A percentile compares a stretch with the other conserved stretches of the same genome.
Conservation (phyloP, 257 asterid species). For the Nicotiana undulata region DNA sequence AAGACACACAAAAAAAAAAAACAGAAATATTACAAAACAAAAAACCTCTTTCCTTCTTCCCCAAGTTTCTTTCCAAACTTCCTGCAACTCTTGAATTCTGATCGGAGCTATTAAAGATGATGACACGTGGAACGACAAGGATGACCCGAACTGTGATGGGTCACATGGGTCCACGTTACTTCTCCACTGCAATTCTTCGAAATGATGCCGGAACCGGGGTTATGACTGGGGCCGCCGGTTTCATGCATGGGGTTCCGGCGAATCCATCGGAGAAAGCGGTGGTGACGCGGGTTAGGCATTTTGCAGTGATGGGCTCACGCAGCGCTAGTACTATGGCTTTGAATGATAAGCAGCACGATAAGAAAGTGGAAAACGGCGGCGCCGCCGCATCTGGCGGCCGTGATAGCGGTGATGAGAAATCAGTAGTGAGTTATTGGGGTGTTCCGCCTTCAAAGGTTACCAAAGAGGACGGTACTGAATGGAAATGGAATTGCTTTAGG, state of each 20-base stretch:
- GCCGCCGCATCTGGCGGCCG: conserved; percentile 13
- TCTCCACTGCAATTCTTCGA: conserved; percentile 27
- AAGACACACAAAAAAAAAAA: not conserved
- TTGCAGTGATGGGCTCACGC: conserved; percentile 25
- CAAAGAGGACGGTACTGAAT: conserved; percentile 62
- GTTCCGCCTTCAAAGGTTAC: conserved; percentile 39
- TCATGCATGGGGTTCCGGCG: conserved; percentile 6
- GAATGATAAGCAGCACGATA: conserved; percentile 30
- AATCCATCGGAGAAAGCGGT: conserved; percentile 15
- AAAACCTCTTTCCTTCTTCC: not conserved
- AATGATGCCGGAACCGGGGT: not conserved
- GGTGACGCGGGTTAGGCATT: conserved; percentile 24
- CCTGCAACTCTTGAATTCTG: not conserved
- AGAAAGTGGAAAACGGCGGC: conserved; percentile 12
- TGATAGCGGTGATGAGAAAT: conserved; percentile 12
- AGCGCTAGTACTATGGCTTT: conserved; percentile 41
- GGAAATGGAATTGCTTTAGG: conserved; percentile 75
- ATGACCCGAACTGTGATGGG: conserved; percentile 25
- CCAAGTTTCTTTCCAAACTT: conserved; percentile 28
- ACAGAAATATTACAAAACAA: not conserved
- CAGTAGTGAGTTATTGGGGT: conserved; percentile 66
- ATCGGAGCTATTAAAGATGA: conserved; percentile 22
- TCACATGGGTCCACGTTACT: conserved; percentile 34
- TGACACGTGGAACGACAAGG: conserved; percentile 44
- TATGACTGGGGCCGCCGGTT: not conserved